Evolutionary conservation across 2,329 filamentous ascomycete genomes (phyloP).

Genomic region (Colletotrichum ledebouriae): DNA sequence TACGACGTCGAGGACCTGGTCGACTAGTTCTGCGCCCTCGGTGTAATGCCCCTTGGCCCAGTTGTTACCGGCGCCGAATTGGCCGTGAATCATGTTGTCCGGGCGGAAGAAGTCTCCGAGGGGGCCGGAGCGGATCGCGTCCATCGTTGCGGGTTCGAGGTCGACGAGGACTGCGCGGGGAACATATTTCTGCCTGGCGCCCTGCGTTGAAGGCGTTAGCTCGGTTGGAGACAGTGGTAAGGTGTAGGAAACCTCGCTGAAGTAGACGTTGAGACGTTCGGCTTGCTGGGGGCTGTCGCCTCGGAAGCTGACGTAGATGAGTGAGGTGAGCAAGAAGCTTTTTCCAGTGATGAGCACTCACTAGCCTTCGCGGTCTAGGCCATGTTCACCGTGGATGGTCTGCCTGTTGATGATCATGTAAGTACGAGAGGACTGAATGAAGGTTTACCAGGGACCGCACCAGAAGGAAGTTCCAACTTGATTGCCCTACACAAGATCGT

Average conservation of each 20-base stretch:
- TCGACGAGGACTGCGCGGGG: slow-evolving; percentile 99
- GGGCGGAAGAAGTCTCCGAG: slow-evolving; percentile 77
- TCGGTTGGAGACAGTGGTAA: too few relatives aligned
- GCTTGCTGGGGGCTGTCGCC: slow-evolving; percentile 98
- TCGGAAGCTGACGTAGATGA: slow-evolving; percentile 77
- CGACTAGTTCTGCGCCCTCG: too few relatives aligned
- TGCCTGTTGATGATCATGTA: slow-evolving; percentile 68
- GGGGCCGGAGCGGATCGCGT: slow-evolving; percentile 96
- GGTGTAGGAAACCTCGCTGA: slow-evolving; percentile 73
- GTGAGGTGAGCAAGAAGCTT: not conserved
- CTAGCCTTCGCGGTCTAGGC: slow-evolving; percentile 96
- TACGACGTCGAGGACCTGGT: too few relatives aligned
- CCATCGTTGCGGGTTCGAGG: slow-evolving; percentile 99
- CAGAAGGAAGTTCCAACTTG: slow-evolving; percentile 99
- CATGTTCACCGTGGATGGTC: slow-evolving; percentile 89
- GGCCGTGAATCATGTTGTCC: too few relatives aligned
- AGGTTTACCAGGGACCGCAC: slow-evolving; percentile 62
- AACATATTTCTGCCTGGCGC: slow-evolving; percentile 97
- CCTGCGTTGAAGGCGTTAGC: slow-evolving; percentile 63
- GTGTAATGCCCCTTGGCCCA: too few relatives aligned
- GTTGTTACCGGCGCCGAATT: too few relatives aligned
- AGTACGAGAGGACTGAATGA: slow-evolving; percentile 47
- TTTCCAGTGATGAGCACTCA: slow-evolving; percentile 63
- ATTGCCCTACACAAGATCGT: slow-evolving; percentile 80
- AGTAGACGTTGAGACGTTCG: slow-evolving; percentile 99